phyloP scores from a whole-genome alignment of 2,329 filamentous ascomycete genomes.

The Trichoderma sp. region DNA sequence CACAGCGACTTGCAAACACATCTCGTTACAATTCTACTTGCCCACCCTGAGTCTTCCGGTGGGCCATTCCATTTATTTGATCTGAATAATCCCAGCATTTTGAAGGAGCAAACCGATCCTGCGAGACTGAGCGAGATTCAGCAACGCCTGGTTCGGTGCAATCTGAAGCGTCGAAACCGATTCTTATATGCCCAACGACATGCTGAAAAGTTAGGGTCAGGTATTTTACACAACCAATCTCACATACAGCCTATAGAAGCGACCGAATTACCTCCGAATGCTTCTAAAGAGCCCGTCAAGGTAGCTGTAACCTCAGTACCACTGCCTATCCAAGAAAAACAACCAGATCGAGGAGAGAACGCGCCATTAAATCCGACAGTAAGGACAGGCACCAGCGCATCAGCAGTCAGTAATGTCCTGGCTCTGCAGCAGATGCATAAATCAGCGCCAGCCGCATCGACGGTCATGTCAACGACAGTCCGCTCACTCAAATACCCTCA shows the following conservation, averaged over 20 bases:
- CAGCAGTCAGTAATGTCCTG: background rate
- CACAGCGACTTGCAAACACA: slow-evolving; percentile 12
- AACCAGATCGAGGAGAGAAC: background rate
- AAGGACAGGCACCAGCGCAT: slow-evolving; percentile 2
- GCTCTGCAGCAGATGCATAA: background rate
- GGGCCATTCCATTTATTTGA: background rate
- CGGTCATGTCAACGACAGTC: background rate
- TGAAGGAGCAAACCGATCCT: background rate
- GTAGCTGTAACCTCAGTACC: background rate
- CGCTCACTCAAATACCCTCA: background rate
- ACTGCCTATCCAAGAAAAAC: background rate
- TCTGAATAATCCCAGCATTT: background rate
- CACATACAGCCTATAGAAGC: background rate
- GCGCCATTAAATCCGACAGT: background rate
- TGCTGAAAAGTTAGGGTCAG: background rate
- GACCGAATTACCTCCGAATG: background rate
- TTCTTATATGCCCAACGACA: slow-evolving; percentile 12
- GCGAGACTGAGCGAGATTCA: background rate
- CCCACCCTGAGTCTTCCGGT: background rate
- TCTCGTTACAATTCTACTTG: slow-evolving; percentile 13
- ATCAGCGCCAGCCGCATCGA: slow-evolving; percentile 1
- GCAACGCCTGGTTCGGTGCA: slow-evolving; percentile 4
- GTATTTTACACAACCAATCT: background rate
- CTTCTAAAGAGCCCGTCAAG: background rate
- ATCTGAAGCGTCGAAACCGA: slow-evolving; percentile 14